These are phyloP conservation scores for Colletotrichum brevisporum DNA, from an alignment of 2,329 filamentous ascomycete species.

Conservation along the genomic window DNA sequence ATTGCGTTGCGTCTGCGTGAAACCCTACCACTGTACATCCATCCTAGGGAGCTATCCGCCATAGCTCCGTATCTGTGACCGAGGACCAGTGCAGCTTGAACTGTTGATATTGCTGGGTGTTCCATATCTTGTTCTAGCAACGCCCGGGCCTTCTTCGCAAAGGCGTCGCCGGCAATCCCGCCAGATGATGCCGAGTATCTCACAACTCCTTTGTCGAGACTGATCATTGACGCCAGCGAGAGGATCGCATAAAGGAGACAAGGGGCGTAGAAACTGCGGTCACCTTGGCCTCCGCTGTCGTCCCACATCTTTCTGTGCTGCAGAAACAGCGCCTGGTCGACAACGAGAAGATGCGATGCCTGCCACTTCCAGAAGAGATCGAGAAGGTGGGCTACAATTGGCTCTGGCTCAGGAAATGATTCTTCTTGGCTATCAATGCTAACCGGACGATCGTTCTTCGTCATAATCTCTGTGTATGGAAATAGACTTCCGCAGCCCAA, in stretches of 20 bases:
- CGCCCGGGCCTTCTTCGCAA: constrained; percentile 18
- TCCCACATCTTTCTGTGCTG: constrained; percentile 27
- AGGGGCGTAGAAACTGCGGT: constrained; percentile 14
- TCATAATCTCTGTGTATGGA: constrained; percentile 7
- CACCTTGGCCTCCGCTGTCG: constrained; percentile 1
- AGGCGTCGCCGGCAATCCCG: constrained; percentile 14
- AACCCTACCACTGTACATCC: constrained; percentile 30
- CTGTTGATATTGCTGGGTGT: constrained; percentile 19
- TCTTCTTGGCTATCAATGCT: not conserved
- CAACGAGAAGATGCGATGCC: constrained; percentile 17
- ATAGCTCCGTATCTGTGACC: constrained; percentile 25
- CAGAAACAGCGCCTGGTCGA: constrained; percentile 22
- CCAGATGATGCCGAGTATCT: constrained; percentile 25
- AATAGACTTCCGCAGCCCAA: constrained; percentile 18
- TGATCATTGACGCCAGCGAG: constrained; percentile 33
- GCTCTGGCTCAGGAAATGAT: constrained; percentile 30
- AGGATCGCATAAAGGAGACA: constrained; percentile 27
- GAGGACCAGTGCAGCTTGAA: constrained; percentile 25
- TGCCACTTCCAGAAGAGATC: constrained; percentile 37
- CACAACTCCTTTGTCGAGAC: constrained; percentile 30
- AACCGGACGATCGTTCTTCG: not conserved
- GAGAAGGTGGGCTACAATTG: constrained; percentile 30
- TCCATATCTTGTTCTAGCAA: constrained; percentile 16
- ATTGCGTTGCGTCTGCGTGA: not conserved
- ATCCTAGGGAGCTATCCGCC: constrained; percentile 8